Evolutionary conservation across 768 basidiomycete species (phyloP), one percentile per base, ranked within the genome.

Genomic region (Galerina marginata): DNA sequence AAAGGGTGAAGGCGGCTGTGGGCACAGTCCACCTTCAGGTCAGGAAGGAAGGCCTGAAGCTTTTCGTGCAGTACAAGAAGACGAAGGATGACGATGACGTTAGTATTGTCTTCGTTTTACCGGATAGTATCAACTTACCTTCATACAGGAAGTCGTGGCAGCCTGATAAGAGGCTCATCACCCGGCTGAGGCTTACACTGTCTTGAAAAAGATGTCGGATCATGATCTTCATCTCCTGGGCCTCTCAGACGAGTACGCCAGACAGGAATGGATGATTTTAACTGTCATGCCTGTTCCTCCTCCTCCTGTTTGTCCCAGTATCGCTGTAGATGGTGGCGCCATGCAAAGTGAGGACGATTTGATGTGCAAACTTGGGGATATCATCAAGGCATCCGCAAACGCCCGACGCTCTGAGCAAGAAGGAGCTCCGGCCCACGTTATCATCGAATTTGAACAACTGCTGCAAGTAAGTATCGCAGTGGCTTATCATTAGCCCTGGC

Each of bases 241-340:
- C 39, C 86, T 99, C 9, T 96, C 92, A 26, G 93, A 95, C 59
- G 93, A 94, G 72, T 99, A 97, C 71, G 96, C 97, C 6, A 87
- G 96, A 43, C 97, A 97, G 2, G 95, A 98, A 69, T 99, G 97
- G 97, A 99, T 99, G 97, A 96, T 99, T 65, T 79, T 99, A 43
- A 99, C 97, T 0, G 95, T 98, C 39, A 84, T 99, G 73, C 97
- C 97, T 38, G 96, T 99, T 0, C 97, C 97, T 1, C 97, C 97
- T 2, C 96, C 96, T 6, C 95, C 97, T 7, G 97, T 99, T 55
- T 93, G 97, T 50, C 97, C 97, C 0, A 96, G 95, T 77, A 98
- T 99, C 58, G 91, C 96, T 11, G 93, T 98, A 29, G 96, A 99
- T 67, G 96, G 96, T 20, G 96, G 96, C 53, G 90, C 92, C 1